These are phyloP conservation scores for Talaromyces verruculosus DNA, from an alignment of 2,329 filamentous ascomycete species.

Conservation along the genomic window DNA sequence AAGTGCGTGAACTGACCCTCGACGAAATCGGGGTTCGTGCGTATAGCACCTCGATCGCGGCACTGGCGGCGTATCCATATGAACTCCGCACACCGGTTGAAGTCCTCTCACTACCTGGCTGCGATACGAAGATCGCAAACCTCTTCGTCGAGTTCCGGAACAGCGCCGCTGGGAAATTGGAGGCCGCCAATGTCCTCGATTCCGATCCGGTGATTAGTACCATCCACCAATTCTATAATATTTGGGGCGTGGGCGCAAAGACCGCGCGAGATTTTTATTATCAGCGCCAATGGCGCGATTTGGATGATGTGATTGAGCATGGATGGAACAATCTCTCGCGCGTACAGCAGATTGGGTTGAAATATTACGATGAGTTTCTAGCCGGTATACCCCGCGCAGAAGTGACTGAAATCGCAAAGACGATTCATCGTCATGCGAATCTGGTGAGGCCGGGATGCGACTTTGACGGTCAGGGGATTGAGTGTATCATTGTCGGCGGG, in stretches of 20 bases:
- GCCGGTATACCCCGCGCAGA: slow-evolving; percentile 70
- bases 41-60: slow-evolving; percentile 83
- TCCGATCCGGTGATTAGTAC: slow-evolving; percentile 63
- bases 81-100: slow-evolving; percentile 48
- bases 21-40: slow-evolving; percentile 80
- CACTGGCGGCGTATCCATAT: slow-evolving; percentile 77
- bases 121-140: slow-evolving; percentile 73
- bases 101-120: slow-evolving; percentile 66
- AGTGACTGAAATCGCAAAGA: slow-evolving; percentile 65
- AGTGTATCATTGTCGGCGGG: slow-evolving; percentile 71
- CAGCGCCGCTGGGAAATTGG: slow-evolving; percentile 55
- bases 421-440: slow-evolving; percentile 67
- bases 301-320: slow-evolving; percentile 81
- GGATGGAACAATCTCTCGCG: slow-evolving; percentile 74
- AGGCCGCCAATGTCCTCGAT: slow-evolving; percentile 64
- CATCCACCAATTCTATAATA: slow-evolving; percentile 72
- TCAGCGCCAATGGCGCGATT: slow-evolving; percentile 71
- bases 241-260: slow-evolving; percentile 86
- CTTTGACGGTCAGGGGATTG: slow-evolving; percentile 47
- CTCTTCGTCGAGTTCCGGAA: slow-evolving; percentile 75
- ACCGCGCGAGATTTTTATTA: slow-evolving; percentile 81
- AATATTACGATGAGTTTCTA: slow-evolving; percentile 86
- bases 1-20: slow-evolving; percentile 66
- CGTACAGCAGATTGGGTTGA: slow-evolving; percentile 89
- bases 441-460: slow-evolving; percentile 53